Conservation (phyloP, 225 moss, liverwort and hornwort genomes). For the Pseudoscleropodium purum region DNA sequence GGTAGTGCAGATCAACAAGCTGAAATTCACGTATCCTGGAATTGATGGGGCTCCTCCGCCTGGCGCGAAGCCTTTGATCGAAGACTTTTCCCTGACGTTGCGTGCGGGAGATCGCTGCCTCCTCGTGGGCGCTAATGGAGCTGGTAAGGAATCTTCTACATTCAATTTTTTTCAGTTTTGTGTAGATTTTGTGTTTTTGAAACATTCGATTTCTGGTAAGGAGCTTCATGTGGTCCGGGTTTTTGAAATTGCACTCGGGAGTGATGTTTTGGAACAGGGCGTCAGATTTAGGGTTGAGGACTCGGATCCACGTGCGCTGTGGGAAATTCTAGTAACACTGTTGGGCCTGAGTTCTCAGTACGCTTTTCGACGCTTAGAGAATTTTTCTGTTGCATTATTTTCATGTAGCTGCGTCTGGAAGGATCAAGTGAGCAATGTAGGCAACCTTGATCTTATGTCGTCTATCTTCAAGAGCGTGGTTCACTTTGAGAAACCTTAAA, state of each 20-base stretch:
- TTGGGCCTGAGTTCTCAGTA: not conserved
- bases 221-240: not conserved
- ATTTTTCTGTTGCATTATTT: not conserved
- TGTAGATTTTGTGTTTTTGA: not conserved
- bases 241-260: not conserved
- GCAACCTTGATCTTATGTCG: not conserved
- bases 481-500: not conserved
- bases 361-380: not conserved
- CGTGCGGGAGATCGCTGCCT: slow-evolving; percentile 86
- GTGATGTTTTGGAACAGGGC: not conserved
- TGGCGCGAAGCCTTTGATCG: slow-evolving; percentile 76
- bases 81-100: slow-evolving; percentile 67
- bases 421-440: not conserved
- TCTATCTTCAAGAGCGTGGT: not conserved
- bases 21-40: slow-evolving; percentile 80
- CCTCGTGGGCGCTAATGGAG: slow-evolving; percentile 95
- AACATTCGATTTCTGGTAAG: not conserved
- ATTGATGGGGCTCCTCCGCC: slow-evolving; percentile 87
- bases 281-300: not conserved
- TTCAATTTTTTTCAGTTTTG: not conserved
- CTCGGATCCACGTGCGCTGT: not conserved
- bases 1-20: slow-evolving; percentile 44
- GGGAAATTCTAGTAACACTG: not conserved
- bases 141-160: slow-evolving; percentile 32
- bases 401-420: not conserved